A percentile compares a stretch with the other conserved stretches of the same genome.
Evolutionary conservation across 2,329 filamentous ascomycete species (phyloP).

Genomic region (Karstenula rhodostoma): DNA sequence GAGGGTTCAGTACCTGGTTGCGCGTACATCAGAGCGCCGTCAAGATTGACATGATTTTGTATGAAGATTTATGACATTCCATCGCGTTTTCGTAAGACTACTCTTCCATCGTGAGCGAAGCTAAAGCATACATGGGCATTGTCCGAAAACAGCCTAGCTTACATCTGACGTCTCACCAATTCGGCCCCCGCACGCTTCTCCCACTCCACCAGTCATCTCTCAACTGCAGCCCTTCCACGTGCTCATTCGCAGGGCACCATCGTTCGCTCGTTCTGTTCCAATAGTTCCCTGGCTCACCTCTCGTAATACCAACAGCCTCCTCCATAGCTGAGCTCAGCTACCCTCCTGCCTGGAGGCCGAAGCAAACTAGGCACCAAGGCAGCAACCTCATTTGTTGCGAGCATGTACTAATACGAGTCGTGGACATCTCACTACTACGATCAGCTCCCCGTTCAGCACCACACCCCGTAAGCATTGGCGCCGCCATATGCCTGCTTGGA

Average conservation of each 20-base stretch:
- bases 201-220: not conserved
- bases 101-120: not conserved
- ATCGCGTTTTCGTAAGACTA: not conserved
- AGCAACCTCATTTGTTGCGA: not conserved
- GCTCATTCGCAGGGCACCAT: not conserved
- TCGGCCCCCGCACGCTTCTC: not conserved
- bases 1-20: not conserved
- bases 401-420: constrained; percentile 5
- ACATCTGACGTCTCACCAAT: not conserved
- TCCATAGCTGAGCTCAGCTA: not conserved
- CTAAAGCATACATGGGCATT: not conserved
- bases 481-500: not conserved
- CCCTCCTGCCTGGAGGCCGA: constrained; percentile 1
- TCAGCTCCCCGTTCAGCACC: not conserved
- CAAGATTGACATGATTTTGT: not conserved
- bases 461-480: constrained; percentile 4
- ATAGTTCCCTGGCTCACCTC: not conserved
- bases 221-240: not conserved
- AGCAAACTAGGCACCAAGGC: constrained; percentile 4
- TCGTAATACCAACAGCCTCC: not conserved
- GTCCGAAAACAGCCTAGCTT: not conserved
- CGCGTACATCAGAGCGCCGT: not conserved
- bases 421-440: not conserved
- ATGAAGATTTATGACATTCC: not conserved
- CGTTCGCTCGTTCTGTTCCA: not conserved